phyloP scores from a whole-genome alignment of 352 stramenopile genomes.

The Globisporangium rhizosaccharum region DNA sequence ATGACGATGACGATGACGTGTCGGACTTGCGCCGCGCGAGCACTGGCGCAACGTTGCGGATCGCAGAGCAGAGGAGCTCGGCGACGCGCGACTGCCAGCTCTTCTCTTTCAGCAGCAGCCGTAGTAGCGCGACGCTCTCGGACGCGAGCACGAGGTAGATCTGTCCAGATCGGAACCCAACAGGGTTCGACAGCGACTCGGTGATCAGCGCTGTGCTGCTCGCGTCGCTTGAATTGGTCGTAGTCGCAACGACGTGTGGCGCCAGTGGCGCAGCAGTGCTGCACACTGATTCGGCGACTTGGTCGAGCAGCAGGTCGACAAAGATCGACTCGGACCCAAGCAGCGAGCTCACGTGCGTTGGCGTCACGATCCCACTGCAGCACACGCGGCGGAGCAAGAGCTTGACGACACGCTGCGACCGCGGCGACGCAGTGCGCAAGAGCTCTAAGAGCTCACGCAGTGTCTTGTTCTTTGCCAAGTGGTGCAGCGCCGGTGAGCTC shows the following conservation, averaged over 20 bases:
- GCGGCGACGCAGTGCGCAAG: conserved; percentile 65
- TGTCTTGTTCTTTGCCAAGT: conserved; percentile 56
- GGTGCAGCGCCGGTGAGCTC: conserved; percentile 45
- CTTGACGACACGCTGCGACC: conserved; percentile 80
- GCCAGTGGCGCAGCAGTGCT: conserved; percentile 64
- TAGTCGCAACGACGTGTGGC: conserved; percentile 41
- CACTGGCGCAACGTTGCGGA: conserved; percentile 70
- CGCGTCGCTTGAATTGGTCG: conserved; percentile 16
- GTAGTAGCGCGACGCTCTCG: conserved; percentile 77
- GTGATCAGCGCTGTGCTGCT: conserved; percentile 27
- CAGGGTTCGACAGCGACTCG: conserved; percentile 76
- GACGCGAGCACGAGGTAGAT: conserved; percentile 73
- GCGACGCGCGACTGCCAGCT: conserved; percentile 58
- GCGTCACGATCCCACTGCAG: conserved; percentile 60
- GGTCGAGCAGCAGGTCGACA: conserved; percentile 80
- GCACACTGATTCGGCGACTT: conserved; percentile 83
- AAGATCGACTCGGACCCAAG: conserved; percentile 78
- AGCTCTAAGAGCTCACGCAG: conserved; percentile 76
- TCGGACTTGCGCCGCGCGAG: conserved; percentile 34
- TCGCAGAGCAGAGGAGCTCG: conserved; percentile 59
- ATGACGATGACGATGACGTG: conserved; percentile 1
- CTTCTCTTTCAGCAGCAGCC: conserved; percentile 59
- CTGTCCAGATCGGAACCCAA: conserved; percentile 77
- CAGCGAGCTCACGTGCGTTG: conserved; percentile 56
- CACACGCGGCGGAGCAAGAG: conserved; percentile 69